Evolutionary conservation across 116 monocot species (phyloP).

Genomic region (Posidonia oceanica): DNA sequence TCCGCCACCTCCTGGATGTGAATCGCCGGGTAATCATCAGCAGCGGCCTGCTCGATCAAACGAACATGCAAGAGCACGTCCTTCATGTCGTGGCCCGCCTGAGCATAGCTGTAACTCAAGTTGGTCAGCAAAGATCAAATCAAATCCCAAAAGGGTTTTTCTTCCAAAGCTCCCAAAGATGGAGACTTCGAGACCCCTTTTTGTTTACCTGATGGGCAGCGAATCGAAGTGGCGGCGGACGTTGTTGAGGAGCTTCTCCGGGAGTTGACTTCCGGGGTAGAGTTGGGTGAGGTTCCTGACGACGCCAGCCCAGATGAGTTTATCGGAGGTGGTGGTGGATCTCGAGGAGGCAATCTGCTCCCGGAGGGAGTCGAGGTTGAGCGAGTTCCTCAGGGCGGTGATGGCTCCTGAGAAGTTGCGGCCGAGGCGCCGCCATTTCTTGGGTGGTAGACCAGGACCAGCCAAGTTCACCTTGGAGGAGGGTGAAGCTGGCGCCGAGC

Average conservation of each 20-base stretch:
- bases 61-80: conserved; percentile 63
- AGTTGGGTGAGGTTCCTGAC: conserved; percentile 57
- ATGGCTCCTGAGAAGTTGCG: conserved; percentile 60
- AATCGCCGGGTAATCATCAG: conserved; percentile 53
- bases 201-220: conserved; percentile 46
- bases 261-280: conserved; percentile 59
- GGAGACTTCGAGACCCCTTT: not conserved
- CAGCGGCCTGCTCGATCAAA: conserved; percentile 54
- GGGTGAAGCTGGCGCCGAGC: conserved; percentile 9
- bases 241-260: conserved; percentile 66
- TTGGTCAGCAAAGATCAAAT: not conserved
- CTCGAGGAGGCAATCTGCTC: conserved; percentile 11
- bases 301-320: conserved; percentile 45
- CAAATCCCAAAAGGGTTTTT: not conserved
- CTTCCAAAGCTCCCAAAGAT: not conserved
- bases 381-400: conserved; percentile 59
- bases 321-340: conserved; percentile 5
- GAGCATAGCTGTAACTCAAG: conserved; percentile 49
- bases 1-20: conserved; percentile 39
- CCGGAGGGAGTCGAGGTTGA: conserved; percentile 36
- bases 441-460: conserved; percentile 9
- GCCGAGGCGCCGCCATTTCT: conserved; percentile 66
- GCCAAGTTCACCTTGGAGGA: conserved; percentile 3
- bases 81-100: conserved; percentile 78
- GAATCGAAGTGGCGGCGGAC: conserved; percentile 83